Evolutionary conservation across 1,284 basidiomycete genomes (phyloP), one percentile per base, ranked within the genome.

Genomic region (Cystobasidiaceae sp.): DNA sequence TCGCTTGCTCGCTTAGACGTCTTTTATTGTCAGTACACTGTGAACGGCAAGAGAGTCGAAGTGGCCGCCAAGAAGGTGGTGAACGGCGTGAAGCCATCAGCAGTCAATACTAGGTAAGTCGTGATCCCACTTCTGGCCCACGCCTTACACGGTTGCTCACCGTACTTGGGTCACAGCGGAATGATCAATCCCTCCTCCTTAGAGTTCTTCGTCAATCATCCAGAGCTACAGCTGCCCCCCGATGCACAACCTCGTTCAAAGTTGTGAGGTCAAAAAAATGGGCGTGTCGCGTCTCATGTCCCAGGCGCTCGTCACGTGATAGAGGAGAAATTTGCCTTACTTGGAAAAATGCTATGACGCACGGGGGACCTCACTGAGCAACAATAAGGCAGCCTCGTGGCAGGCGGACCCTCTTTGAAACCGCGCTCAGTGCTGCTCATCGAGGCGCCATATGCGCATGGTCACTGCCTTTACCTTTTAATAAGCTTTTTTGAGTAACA

Each of bases 21-120:
- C 55, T 68, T 9, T 57, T 48, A 7, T 9, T 32, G 4, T 1
- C 69, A 70, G 15, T 87, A 90, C 75, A 93, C 90, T 13, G 78
- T 91, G 59, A 93, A 92, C 70, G 86, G 87, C 33, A 93, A 93
- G 75, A 83, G 86, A 46, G 88, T 92, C 54, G 90, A 93, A 76
- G 86, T 90, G 11, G 82, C 87, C 8, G 85, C 88, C 32, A 89
- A 88, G 77, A 90, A 89, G 82, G 85, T 86, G 52, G 63, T 72
- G 41, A 72, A 73, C 51, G 70, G 71, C 23, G 51, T 56, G 9
- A 43, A 56, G 34, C 69, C 54, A 50, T 68, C 64, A 2, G 51
- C 30, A 11, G 55, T 73, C 4, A 72, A 71, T 58, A 64, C 71
- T 19, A 60, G 61, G 61, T 64, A 28, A 15, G 61, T n/a, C 3